Base-by-base conservation (phyloP, 441 rosid species). In the Corymbia citriodora region DNA sequence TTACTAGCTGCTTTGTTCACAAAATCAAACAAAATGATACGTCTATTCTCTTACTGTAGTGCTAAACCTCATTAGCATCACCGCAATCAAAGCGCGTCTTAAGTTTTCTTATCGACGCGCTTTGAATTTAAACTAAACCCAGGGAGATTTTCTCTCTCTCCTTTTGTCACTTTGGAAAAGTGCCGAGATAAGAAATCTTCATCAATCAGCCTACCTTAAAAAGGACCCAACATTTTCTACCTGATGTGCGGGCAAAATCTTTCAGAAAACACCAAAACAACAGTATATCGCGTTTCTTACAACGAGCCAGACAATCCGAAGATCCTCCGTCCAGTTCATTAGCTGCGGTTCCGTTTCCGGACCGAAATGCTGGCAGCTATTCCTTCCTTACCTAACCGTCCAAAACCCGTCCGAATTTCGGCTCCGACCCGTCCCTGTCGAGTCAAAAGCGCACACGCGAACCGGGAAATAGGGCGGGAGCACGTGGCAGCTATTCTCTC, bases 41-140 rank as follows among this genome's bases (percentile, higher is more conserved):
- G 4, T n/a, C 3, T 7, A 2, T 65, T 14, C 10, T 15, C 0
- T 31, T 16, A 31, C 40, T 6, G 40, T 3, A 10, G 11, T 68
- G 8, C 21, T 1, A 8, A 68, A 68, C 12, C 81, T 40, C 45
- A 40, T 40, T 40, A 40, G 45, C 45, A 40, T 40, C 45, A 40
- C 45, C 6, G 45, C 45, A 40, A 40, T 6, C 45, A 40, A 61
- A 61, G n/a, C 15, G 15, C 12, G 31, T 8, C 68, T 16, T 12
- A 12, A 12, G 31, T 11, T 40, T 40, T 21, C 50, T 40, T 4
- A 74, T 6, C 9, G 1, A 12, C 2, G 1, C 5, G 16, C 11
- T 40, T 74, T 40, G 52, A 40, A 74, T 74, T 40, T 11, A 40
- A 17, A 29, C 83, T 7, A 74, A 74, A 29, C 12, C 14, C n/a